Conservation (phyloP, 2,329 filamentous ascomycete species). For the Diplodia intermedia region DNA sequence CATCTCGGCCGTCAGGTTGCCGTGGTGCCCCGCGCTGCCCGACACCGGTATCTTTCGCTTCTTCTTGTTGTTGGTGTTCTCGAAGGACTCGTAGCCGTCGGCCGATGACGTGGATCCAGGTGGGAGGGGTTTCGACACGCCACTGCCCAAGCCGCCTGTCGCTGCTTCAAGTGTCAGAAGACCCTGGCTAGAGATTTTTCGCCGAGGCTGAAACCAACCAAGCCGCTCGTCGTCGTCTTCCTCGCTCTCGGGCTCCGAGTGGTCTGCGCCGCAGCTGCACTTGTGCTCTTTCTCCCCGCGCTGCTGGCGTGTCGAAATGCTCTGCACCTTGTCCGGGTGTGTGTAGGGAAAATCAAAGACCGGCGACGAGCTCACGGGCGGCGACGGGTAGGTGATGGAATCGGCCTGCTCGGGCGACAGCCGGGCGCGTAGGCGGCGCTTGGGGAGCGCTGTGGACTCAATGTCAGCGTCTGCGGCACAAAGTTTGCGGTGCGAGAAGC, state of each 20-base stretch:
- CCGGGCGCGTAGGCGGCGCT: conserved; percentile 83
- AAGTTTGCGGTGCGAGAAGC: conserved; percentile 25
- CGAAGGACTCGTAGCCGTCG: conserved; percentile 95
- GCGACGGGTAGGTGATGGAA: conserved; percentile 80
- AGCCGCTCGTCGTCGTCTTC: conserved; percentile 62
- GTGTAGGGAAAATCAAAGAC: conserved; percentile 75
- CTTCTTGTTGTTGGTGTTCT: conserved; percentile 99
- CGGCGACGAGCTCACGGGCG: conserved; percentile 72
- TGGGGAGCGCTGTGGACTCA: conserved; percentile 72
- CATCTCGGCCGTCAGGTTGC: conserved; percentile 66
- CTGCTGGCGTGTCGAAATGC: conserved; percentile 48
- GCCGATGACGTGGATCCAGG: conserved; percentile 66
- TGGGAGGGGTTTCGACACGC: conserved; percentile 56
- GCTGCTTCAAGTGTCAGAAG: conserved; percentile 40
- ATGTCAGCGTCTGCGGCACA: conserved; percentile 25
- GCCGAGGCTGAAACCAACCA: conserved; percentile 32
- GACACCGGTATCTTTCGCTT: conserved; percentile 97
- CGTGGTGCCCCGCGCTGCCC: conserved; percentile 69
- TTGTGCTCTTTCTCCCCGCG: conserved; percentile 59
- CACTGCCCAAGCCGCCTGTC: conserved; percentile 39
- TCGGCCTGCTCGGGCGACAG: conserved; percentile 85
- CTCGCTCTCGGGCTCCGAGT: conserved; percentile 64
- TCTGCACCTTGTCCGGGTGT: conserved; percentile 42
- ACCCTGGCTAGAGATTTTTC: conserved; percentile 34
- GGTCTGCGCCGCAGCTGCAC: conserved; percentile 55